Evolutionary conservation across 2,329 filamentous ascomycete genomes (phyloP).

Genomic region (Monascus ruber): DNA sequence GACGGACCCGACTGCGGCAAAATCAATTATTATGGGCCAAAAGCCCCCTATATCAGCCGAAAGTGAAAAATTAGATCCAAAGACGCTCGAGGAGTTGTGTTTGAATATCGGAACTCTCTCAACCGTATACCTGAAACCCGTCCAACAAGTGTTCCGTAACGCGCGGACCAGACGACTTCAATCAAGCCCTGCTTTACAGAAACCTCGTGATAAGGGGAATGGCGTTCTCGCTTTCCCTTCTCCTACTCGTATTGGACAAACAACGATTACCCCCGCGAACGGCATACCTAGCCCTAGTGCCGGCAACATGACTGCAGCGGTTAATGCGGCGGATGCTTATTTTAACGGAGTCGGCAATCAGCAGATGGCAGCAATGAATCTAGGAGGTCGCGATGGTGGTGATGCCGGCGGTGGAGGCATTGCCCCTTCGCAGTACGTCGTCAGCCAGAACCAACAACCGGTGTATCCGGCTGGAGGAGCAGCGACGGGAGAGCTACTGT

Average conservation of each 20-base stretch:
- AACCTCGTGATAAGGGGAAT: slow-evolving; percentile 38
- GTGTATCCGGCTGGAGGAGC: slow-evolving; percentile 57
- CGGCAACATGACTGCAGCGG: slow-evolving; percentile 55
- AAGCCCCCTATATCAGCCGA: slow-evolving; percentile 95
- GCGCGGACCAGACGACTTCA: slow-evolving; percentile 68
- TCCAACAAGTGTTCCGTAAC: slow-evolving; percentile 89
- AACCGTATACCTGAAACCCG: slow-evolving; percentile 94
- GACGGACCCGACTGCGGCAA: slow-evolving; percentile 78
- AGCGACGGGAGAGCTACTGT: slow-evolving; percentile 60
- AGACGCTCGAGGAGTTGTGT: slow-evolving; percentile 92
- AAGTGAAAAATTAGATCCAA: slow-evolving; percentile 82
- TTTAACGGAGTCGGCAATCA: slow-evolving; percentile 67
- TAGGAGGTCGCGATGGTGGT: slow-evolving; percentile 54
- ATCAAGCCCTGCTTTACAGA: slow-evolving; percentile 78
- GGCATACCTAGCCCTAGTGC: slow-evolving; percentile 14
- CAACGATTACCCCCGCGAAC: slow-evolving; percentile 17
- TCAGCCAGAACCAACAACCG: slow-evolving; percentile 72
- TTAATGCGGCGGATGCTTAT: slow-evolving; percentile 79
- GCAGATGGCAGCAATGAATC: slow-evolving; percentile 61
- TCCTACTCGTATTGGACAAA: slow-evolving; percentile 20
- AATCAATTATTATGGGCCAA: slow-evolving; percentile 87
- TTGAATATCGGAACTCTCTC: slow-evolving; percentile 91
- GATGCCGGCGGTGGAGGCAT: slow-evolving; percentile 51
- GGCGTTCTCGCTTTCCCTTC: slow-evolving; percentile 24
- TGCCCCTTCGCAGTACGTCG: slow-evolving; percentile 47